A percentile compares a stretch with the other conserved stretches of the same genome.
phyloP scores from a whole-genome alignment of 2,329 filamentous ascomycete genomes.

The Talaromyces islandicus region DNA sequence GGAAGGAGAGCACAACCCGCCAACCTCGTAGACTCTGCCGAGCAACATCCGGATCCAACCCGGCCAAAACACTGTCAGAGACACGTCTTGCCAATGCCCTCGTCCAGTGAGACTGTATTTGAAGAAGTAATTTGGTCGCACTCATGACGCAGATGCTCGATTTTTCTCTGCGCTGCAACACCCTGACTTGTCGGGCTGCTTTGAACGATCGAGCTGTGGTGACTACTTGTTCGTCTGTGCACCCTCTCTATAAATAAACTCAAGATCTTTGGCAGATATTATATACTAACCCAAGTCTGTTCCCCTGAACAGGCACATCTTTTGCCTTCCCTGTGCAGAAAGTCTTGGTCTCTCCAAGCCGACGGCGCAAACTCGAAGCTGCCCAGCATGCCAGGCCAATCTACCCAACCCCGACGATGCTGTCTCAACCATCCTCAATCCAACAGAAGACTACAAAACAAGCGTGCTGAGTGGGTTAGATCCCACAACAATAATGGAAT shows the following conservation, averaged over 20 bases:
- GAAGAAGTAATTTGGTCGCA: neutral
- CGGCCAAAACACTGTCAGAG: neutral
- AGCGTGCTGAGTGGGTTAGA: conserved; percentile 76
- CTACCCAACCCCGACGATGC: conserved; percentile 70
- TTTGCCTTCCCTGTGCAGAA: conserved; percentile 71
- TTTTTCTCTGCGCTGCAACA: conserved; percentile 70
- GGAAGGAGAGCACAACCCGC: neutral
- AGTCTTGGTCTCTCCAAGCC: conserved; percentile 56
- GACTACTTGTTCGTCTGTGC: conserved; percentile 74
- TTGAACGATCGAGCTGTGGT: conserved; percentile 70
- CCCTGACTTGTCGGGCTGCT: conserved; percentile 65
- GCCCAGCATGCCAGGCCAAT: conserved; percentile 68
- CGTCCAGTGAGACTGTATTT: neutral
- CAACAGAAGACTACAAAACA: conserved; percentile 84
- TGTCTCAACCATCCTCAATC: conserved; percentile 64
- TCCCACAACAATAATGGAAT: conserved; percentile 74
- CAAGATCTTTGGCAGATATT: neutral
- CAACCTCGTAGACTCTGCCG: neutral
- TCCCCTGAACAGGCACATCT: conserved; percentile 64
- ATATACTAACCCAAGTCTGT: neutral
- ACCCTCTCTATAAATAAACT: conserved; percentile 1
- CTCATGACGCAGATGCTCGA: conserved; percentile 55
- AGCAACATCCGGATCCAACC: neutral
- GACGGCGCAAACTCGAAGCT: conserved; percentile 51
- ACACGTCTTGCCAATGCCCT: neutral